Evolutionary conservation across 208 protist species (phyloP), one percentile per base, ranked within the genome.

Genomic region (Trypanosoma scelopori): DNA sequence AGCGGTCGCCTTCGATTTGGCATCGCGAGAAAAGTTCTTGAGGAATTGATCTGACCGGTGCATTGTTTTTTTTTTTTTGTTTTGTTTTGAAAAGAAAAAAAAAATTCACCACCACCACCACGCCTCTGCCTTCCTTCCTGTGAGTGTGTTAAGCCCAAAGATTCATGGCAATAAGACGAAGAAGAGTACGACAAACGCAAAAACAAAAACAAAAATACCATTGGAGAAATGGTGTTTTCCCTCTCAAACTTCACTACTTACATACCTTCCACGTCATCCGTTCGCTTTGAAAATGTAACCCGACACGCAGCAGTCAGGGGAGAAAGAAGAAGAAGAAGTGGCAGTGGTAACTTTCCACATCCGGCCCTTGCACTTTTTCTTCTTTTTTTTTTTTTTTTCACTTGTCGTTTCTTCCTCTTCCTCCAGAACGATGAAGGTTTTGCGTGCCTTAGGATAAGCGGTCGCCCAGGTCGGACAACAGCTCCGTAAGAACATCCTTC

Each of bases 401-500:
- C 27, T 13, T 60, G 32, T 25, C 4, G 9, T 9, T 37, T 11
- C 9, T 41, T 6, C 51, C 16, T 42, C 0, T n/a, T 42, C 6
- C 28, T 39, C 2, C 32, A 37, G 3, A 16, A 47, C 18, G 12
- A 47, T 22, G n/a, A 47, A 12, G 16, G 30, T 15, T 3, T 42
- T 43, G 6, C 51, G 12, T 6, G 22, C n/a, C 18, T 22, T 5
- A 45, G 11, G 45, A n/a, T 9, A 15, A n/a, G 12, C 77, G 69
- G 39, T 84, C 76, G 11, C 77, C 82, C 20, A 92, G 49, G 5
- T 57, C 71, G 23, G 58, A 45, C 16, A 94, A 73, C 51, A 92
- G 63, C 20, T 63, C 45, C 50, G 85, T 74, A 30, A 92, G 55
- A 59, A 66, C 66, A n/a, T 76, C 71, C 51, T 78, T 76, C 9